phyloP scores from a whole-genome alignment of 208 protist genomes.

The Sergeia podlipaevii region DNA sequence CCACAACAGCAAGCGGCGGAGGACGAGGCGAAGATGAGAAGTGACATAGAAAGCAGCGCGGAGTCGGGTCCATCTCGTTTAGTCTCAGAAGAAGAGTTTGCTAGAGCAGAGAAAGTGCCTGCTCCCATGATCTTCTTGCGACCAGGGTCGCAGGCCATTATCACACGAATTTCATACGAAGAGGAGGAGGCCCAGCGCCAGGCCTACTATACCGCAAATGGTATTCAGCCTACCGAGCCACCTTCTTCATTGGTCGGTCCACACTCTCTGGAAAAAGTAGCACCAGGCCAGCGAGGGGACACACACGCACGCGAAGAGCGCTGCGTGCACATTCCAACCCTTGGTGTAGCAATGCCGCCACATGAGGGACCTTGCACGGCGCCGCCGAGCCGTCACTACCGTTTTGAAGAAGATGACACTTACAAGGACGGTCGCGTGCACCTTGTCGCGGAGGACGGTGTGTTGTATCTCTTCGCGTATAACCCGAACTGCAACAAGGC shows the following conservation, averaged over 20 bases:
- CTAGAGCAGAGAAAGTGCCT: constrained; percentile 18
- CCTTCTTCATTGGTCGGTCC: too few relatives aligned
- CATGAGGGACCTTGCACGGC: too few relatives aligned
- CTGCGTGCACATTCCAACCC: too few relatives aligned
- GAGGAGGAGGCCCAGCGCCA: constrained; percentile 41
- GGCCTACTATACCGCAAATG: too few relatives aligned
- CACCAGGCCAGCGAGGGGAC: too few relatives aligned
- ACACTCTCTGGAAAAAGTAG: too few relatives aligned
- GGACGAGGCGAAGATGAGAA: background rate
- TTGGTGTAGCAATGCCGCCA: too few relatives aligned
- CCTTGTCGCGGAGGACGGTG: constrained; percentile 54
- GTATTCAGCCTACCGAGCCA: too few relatives aligned
- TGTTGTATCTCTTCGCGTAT: constrained; percentile 64
- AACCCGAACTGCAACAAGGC: constrained; percentile 13
- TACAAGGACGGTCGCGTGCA: constrained; percentile 59
- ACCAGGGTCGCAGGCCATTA: constrained; percentile 21
- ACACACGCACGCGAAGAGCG: too few relatives aligned
- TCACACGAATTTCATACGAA: constrained; percentile 25
- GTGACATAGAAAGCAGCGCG: too few relatives aligned
- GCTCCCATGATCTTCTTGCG: constrained; percentile 24
- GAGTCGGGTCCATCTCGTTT: too few relatives aligned
- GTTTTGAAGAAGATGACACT: constrained; percentile 29
- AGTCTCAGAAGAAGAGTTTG: constrained; percentile 16
- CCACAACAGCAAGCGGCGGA: background rate
- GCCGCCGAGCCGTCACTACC: constrained; percentile 14